Evolutionary conservation across 2,329 filamentous ascomycete genomes (phyloP).

Genomic region (Clathrospora elynae): DNA sequence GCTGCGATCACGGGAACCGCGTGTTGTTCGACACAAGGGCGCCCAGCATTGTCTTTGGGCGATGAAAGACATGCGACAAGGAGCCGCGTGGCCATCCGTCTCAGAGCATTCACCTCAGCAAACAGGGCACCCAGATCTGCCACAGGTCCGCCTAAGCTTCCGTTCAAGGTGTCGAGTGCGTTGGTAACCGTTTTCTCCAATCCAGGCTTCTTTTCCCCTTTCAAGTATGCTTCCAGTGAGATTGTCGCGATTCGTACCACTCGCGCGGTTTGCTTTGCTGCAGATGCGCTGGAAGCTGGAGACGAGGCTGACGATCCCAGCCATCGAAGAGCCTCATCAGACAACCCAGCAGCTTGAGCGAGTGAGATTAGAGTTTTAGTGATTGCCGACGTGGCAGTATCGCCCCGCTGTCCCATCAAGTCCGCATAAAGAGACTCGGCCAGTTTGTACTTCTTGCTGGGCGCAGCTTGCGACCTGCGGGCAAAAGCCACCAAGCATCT

Average conservation of each 20-base stretch:
- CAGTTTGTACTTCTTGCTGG: constrained; percentile 49
- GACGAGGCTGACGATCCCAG: constrained; percentile 24
- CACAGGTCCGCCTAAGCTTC: constrained; percentile 39
- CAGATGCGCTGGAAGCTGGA: constrained; percentile 21
- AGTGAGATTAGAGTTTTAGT: constrained; percentile 38
- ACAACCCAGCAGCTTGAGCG: constrained; percentile 41
- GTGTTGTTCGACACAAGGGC: constrained; percentile 14
- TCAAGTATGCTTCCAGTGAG: constrained; percentile 35
- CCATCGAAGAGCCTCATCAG: constrained; percentile 45
- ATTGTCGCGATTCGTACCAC: constrained; percentile 39
- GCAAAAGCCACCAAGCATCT: constrained; percentile 67
- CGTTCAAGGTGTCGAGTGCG: constrained; percentile 36
- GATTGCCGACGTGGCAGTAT: neutral
- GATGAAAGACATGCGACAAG: constrained; percentile 23
- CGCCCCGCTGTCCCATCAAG: constrained; percentile 17
- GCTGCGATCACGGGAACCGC: constrained; percentile 36
- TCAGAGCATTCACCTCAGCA: constrained; percentile 41
- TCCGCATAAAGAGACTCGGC: constrained; percentile 38
- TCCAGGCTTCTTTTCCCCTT: constrained; percentile 21
- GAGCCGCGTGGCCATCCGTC: constrained; percentile 38
- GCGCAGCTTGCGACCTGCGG: constrained; percentile 54
- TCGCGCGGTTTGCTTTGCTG: constrained; percentile 31
- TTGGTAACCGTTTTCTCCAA: constrained; percentile 24
- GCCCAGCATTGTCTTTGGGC: neutral
- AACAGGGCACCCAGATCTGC: constrained; percentile 45